A percentile compares a stretch with the other conserved stretches of the same genome.
These are phyloP conservation scores for Silene coronaria DNA, from an alignment of 179 eudicot species.

Conservation along the genomic window DNA sequence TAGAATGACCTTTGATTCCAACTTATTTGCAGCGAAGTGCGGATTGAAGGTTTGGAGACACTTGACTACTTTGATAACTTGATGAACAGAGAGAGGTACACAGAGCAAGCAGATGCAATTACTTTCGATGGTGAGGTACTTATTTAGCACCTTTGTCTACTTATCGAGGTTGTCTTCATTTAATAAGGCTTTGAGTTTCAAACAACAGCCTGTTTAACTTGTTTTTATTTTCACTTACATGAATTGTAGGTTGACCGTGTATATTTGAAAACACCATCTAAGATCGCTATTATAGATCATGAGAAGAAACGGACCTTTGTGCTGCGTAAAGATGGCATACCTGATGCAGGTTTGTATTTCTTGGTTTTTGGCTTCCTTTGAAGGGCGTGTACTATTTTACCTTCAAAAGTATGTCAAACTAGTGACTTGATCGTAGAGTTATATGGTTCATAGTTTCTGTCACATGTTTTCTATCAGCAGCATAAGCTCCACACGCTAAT, in stretches of 20 bases:
- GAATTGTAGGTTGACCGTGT: conserved; percentile 55
- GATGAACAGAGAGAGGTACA: conserved; percentile 47
- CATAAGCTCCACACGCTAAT: too few species aligned
- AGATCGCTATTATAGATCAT: conserved; percentile 76
- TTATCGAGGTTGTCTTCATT: not conserved
- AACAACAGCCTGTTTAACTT: not conserved
- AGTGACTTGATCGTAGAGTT: not conserved
- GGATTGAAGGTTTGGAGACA: conserved; percentile 73
- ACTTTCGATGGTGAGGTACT: conserved; percentile 69
- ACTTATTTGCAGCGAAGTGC: conserved; percentile 58
- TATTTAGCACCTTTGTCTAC: conserved; percentile 9
- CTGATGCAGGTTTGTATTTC: conserved; percentile 60
- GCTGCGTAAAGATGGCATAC: conserved; percentile 59
- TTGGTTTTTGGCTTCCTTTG: not conserved
- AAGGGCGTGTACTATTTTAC: not conserved
- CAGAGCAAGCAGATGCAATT: conserved; percentile 81
- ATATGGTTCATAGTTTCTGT: too few species aligned
- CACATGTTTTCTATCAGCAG: too few species aligned
- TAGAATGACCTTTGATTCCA: not conserved
- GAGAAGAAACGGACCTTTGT: conserved; percentile 82
- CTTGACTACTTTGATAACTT: conserved; percentile 66
- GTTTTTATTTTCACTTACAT: not conserved
- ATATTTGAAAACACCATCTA: conserved; percentile 60
- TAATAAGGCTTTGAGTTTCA: not conserved
- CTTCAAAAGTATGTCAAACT: not conserved